phyloP scores from a whole-genome alignment of 2,329 filamentous ascomycete genomes.

The Knoxdaviesia proteae region DNA sequence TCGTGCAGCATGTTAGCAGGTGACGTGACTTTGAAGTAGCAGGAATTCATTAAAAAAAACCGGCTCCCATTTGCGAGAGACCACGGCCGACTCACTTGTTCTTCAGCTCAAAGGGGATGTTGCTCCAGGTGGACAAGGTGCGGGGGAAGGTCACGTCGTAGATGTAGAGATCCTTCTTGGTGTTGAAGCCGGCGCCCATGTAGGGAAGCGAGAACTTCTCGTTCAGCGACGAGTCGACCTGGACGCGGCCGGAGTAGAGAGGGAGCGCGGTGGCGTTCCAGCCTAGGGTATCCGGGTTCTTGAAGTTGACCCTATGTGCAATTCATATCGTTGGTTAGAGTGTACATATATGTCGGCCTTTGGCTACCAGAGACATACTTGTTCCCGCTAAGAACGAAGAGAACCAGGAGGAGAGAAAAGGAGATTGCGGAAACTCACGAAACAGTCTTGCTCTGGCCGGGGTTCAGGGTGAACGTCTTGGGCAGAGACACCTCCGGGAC shows the following conservation, averaged over 20 bases:
- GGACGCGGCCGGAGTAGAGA: constrained; percentile 22
- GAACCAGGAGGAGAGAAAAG: background rate
- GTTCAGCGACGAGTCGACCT: constrained; percentile 17
- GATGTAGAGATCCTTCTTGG: background rate
- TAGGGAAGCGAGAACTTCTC: constrained; percentile 22
- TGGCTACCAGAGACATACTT: too few relatives aligned
- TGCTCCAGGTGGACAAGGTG: background rate
- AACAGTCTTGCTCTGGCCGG: constrained; percentile 9
- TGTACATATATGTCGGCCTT: too few relatives aligned
- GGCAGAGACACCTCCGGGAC: constrained; percentile 2
- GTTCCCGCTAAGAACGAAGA: too few relatives aligned
- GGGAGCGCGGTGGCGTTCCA: constrained; percentile 13
- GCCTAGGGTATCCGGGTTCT: constrained; percentile 8
- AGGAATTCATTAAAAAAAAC: too few relatives aligned
- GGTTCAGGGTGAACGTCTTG: constrained; percentile 6
- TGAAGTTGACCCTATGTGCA: too few relatives aligned
- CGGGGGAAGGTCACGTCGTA: constrained; percentile 1
- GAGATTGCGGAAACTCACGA: background rate
- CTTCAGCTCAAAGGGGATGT: background rate
- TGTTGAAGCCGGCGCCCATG: constrained; percentile 6
- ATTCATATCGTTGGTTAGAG: too few relatives aligned
- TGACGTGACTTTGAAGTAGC: too few relatives aligned
- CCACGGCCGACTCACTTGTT: too few relatives aligned
- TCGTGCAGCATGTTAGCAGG: background rate
- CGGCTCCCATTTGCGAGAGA: too few relatives aligned